Conservation (phyloP, 192 early-diverging fungal genomes). For the Oehlia diaphana region DNA sequence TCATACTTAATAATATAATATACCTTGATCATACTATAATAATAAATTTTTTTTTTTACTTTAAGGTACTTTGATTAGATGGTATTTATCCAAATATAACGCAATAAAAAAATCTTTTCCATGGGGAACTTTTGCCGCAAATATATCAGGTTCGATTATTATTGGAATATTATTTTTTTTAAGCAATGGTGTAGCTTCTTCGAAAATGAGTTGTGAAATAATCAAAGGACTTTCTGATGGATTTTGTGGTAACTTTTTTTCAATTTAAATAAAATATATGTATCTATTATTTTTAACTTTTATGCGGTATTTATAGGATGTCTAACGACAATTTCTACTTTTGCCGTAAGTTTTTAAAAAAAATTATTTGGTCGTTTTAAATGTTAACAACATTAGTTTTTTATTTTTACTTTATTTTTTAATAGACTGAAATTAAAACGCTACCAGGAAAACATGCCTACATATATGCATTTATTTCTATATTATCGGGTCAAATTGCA, state of each 20-base stretch:
- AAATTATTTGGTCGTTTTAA: background rate
- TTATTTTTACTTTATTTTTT: background rate
- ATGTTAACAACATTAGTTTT: background rate
- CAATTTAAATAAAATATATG: background rate
- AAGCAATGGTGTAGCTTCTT: slow-evolving; percentile 32
- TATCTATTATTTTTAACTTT: background rate
- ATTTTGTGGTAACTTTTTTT: slow-evolving; percentile 49
- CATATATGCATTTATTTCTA: slow-evolving; percentile 18
- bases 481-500: slow-evolving; percentile 1
- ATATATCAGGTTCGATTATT: slow-evolving; percentile 45
- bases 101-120: slow-evolving; percentile 35
- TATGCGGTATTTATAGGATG: slow-evolving; percentile 6
- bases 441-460: slow-evolving; percentile 7
- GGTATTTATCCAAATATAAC: slow-evolving; percentile 51
- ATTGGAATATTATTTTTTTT: slow-evolving; percentile 46
- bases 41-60: background rate
- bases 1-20: background rate
- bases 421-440: slow-evolving; percentile 12
- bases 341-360: slow-evolving; percentile 17
- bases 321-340: slow-evolving; percentile 29
- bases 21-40: background rate
- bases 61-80: slow-evolving; percentile 48
- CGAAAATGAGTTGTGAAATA: slow-evolving; percentile 18
- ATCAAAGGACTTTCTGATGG: slow-evolving; percentile 49
- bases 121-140: slow-evolving; percentile 53